A percentile compares a stretch with the other conserved stretches of the same genome.
Evolutionary conservation across 108 stramenopile genomes (phyloP).

Genomic region (Fistulifera pelliculosa): DNA sequence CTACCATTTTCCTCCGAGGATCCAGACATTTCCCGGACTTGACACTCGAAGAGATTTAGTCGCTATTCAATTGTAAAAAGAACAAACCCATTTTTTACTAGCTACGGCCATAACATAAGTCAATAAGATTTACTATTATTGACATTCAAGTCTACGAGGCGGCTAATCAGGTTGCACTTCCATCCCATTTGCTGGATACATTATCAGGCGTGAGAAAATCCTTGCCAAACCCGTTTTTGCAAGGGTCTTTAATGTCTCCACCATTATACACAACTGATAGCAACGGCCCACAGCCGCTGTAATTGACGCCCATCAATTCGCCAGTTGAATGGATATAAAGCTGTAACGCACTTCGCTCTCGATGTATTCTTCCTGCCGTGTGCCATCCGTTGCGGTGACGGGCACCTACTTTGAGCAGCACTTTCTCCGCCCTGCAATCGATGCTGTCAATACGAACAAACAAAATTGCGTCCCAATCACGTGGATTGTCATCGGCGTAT

Average conservation of each 20-base stretch:
- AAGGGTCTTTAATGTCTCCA: slow-evolving; percentile 6
- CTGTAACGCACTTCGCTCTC: slow-evolving; percentile 28
- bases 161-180: too few species aligned
- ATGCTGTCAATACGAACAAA: slow-evolving; percentile 39
- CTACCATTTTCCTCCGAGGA: too few species aligned
- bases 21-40: too few species aligned
- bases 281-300: background rate
- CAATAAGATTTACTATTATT: too few species aligned
- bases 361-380: slow-evolving; percentile 26
- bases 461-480: slow-evolving; percentile 46
- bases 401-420: slow-evolving; percentile 29
- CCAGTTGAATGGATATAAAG: slow-evolving; percentile 34
- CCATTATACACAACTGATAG: slow-evolving; percentile 14
- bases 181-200: too few species aligned
- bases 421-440: slow-evolving; percentile 35
- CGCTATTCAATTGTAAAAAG: too few species aligned
- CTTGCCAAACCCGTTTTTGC: too few species aligned
- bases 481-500: slow-evolving; percentile 48
- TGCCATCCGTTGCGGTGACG: slow-evolving; percentile 68
- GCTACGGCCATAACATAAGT: too few species aligned
- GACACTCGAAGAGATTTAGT: too few species aligned
- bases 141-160: too few species aligned
- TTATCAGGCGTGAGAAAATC: too few species aligned
- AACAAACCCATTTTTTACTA: too few species aligned
- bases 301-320: slow-evolving; percentile 39